A percentile compares a stretch with the other conserved stretches of the same genome.
Conservation (phyloP, 768 basidiomycete species). For the Ramaria sp. region DNA sequence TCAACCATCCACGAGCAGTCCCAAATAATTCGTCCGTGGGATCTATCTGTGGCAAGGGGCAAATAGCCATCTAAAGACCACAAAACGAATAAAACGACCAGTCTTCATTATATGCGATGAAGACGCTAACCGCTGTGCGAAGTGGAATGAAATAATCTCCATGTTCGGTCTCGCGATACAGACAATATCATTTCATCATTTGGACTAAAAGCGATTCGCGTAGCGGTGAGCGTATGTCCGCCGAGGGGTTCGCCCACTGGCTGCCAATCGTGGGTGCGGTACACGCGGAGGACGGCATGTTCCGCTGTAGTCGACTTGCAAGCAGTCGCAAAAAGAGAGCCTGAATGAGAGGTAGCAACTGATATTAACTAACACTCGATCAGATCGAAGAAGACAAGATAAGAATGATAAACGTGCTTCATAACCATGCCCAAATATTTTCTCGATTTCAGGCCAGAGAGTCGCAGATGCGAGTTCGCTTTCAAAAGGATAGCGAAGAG, state of each 20-base stretch:
- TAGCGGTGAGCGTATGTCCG: constrained; percentile 86
- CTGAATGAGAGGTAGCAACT: constrained; percentile 62
- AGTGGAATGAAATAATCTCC: constrained; percentile 62
- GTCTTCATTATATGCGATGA: constrained; percentile 2
- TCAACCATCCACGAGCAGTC: constrained; percentile 73
- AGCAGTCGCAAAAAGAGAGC: constrained; percentile 69
- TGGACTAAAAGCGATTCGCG: constrained; percentile 80
- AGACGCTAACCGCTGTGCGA: constrained; percentile 28
- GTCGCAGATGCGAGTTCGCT: constrained; percentile 81
- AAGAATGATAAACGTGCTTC: constrained; percentile 44
- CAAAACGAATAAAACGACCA: not conserved
- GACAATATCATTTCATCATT: constrained; percentile 72
- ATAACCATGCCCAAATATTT: constrained; percentile 96
- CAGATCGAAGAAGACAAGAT: not conserved
- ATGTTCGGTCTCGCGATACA: constrained; percentile 86
- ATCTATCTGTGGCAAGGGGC: constrained; percentile 61
- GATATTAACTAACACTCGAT: constrained; percentile 55
- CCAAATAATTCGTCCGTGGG: constrained; percentile 91
- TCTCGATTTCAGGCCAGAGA: constrained; percentile 94
- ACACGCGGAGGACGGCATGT: constrained; percentile 82
- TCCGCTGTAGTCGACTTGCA: constrained; percentile 83
- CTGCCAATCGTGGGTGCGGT: constrained; percentile 61
- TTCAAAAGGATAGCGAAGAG: constrained; percentile 59
- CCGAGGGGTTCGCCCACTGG: constrained; percentile 58
- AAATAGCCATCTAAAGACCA: constrained; percentile 38